Evolutionary conservation across 1,284 basidiomycete species (phyloP), one percentile per base, ranked within the genome.

Genomic region (Violaceomyces palustris): DNA sequence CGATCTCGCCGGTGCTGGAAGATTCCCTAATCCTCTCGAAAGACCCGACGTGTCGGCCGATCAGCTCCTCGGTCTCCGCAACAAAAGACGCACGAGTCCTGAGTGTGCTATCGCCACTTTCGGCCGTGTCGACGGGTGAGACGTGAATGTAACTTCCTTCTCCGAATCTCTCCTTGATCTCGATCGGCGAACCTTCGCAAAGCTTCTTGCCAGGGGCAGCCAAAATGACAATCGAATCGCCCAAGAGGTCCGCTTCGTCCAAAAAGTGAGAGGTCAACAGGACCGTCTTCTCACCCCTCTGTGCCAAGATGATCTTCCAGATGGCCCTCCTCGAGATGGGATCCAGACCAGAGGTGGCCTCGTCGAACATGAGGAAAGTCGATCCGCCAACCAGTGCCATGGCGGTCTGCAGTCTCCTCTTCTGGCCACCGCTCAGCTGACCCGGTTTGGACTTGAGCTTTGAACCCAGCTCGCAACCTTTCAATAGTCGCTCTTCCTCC

Each of bases 321-420:
- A 88, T 75, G 0, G 86, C 82, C 33, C 86, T 78, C 35, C 86
- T 78, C 35, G 85, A 86, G 26, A 88, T 73, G 0, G 86, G 86
- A 69, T 88, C 86, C 6, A 88, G 82, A 5, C 86, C 86, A 8
- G 83, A 86, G 2, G 84, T 86, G 61, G 85, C 86, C 74, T 82
- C 76, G 50, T 77, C 86, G 7, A 88, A 83, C 17, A 88, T 77
- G 12, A 88, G 76, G 55, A 88, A 81, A 82, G 64, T 81, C 2
- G 84, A 85, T 0, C 84, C 84, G 4, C 85, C 86, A 10, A 87
- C 78, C 8, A 88, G 72, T 4, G 86, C 86, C 50, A 85, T 82
- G 1, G 86, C 86, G 17, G 88, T 76, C 64, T 88, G 85, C 19
- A 88, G 75, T 74, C 87, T 87, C 63, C 86, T 75, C 75, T 88